Evolutionary conservation across 441 rosid genomes (phyloP), one percentile per base, ranked within the genome.

Genomic region (Raphanus hybrid): DNA sequence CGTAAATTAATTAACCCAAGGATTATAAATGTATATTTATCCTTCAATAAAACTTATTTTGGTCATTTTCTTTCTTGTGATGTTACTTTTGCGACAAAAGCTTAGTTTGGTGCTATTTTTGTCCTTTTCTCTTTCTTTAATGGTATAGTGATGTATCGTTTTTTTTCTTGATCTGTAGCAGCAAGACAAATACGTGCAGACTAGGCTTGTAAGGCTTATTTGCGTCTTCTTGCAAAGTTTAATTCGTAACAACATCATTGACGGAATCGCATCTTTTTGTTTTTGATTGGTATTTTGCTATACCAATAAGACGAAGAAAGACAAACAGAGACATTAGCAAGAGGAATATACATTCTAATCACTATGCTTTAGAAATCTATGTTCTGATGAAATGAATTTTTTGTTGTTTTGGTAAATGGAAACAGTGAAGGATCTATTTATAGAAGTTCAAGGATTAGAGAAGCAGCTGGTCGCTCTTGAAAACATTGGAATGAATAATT

Each of bases 381-480:
- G 15, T 5, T 37, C 2, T 37, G 41, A 37, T 37, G 41, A 37
- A 6, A 62, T 6, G 8, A 48, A 48, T 48, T 16, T 12, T 18
- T 18, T 18, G 20, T 18, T 18, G 20, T 14, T 64, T 57, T 9
- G 8, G 29, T 59, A 60, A 67, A 69, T 82, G 84, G 57, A 52
- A 52, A 52, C 90, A 95, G 97, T 90, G 16, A 93, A 90, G 87
- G 98, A 93, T 83, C 94, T 93, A 37, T 90, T 95, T 86, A 89
- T 90, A 54, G 99, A 95, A 90, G 97, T 95, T 69, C 98, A 91
- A 86, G 99, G 97, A n/a, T 93, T 95, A 82, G 97, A 75, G 99
- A 93, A 85, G 99, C 98, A 10, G 99, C 95, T 63, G 88, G 90
- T 20, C 83, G 92, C 97, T 93, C 61, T 93, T 95, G 50, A 95